Evolutionary conservation across 176 grass and related monocot species (phyloP), one percentile per base, ranked within the genome.

Genomic region (Tillandsia fasciculata): DNA sequence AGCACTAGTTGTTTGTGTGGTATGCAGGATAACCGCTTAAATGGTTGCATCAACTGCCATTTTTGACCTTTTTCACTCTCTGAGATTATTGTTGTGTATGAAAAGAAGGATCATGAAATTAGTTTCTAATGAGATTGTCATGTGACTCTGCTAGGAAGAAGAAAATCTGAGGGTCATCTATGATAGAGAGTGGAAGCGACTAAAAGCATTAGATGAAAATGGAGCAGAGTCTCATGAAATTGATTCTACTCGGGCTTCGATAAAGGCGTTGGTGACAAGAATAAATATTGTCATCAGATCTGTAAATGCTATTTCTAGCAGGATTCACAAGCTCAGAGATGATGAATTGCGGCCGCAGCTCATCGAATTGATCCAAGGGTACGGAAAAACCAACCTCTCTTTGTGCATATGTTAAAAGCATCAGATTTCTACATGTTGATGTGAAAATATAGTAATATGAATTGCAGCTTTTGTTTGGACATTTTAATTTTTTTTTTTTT

Each of bases 301-400:
- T 81, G 83, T 75, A 22, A 75, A 84, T 80, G 76, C 81, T 81
- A 87, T 96, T 76, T 89, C 86, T 70, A 80, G 33, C 65, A 87
- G 78, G 78, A 96, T 96, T 63, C 78, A 91, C 78, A 89, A 78
- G 24, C 58, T 96, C 76, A 78, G 88, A 78, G 88, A 96, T 63
- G 78, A 80, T 17, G 92, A 96, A 52, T 68, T 91, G 66, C 80
- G 75, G 59, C 88, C 85, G 22, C 80, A 72, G n/a, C 83, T 96
- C 2, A 52, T 77, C 72, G 75, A 79, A 13, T 72, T 96, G 80
- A 82, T 91, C 67, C 86, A 87, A 76, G 86, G 92, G 92, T 96
- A 96, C 73, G 85, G 85, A 18, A 49, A 76, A 9, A 59, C 20
- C 54, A 17, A 20, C 12, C 54, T 59, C 54, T 59, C 14, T 59